Conservation (phyloP, 177 flowering plant genomes). For the Telopea speciosissima region DNA sequence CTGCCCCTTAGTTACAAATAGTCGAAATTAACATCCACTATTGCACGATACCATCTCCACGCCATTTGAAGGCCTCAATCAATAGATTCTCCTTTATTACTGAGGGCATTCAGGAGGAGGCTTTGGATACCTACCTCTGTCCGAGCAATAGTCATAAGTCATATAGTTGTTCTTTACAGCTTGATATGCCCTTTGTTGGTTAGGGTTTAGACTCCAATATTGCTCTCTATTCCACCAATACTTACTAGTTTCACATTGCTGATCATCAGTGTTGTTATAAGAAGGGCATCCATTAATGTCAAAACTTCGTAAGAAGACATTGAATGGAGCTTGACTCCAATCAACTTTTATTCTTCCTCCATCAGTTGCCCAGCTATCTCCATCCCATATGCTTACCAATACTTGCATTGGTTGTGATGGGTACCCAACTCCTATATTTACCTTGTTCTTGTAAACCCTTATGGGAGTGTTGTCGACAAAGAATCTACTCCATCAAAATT, state of each 20-base stretch:
- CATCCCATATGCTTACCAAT: constrained; percentile 35
- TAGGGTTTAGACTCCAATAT: neutral
- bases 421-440: constrained; percentile 13
- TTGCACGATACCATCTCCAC: no score
- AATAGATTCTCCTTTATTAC: no score
- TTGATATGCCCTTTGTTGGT: neutral
- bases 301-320: constrained; percentile 16
- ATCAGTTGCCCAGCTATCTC: constrained; percentile 24
- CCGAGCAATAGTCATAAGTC: constrained; percentile 21
- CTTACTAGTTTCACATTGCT: neutral
- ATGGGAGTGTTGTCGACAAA: constrained; percentile 33
- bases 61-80: no score
- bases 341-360: constrained; percentile 18
- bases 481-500: constrained; percentile 23
- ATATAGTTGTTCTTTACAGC: constrained; percentile 11
- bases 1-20: no score
- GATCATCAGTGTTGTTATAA: neutral
- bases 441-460: constrained; percentile 37
- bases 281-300: constrained; percentile 22
- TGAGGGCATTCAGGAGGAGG: constrained; percentile 19
- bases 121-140: constrained; percentile 1
- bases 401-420: constrained; percentile 26
- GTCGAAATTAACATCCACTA: no score
- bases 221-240: constrained; percentile 20
- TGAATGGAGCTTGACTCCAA: constrained; percentile 13